Conservation (phyloP, 1,284 basidiomycete genomes). For the Tausonia pullulans region DNA sequence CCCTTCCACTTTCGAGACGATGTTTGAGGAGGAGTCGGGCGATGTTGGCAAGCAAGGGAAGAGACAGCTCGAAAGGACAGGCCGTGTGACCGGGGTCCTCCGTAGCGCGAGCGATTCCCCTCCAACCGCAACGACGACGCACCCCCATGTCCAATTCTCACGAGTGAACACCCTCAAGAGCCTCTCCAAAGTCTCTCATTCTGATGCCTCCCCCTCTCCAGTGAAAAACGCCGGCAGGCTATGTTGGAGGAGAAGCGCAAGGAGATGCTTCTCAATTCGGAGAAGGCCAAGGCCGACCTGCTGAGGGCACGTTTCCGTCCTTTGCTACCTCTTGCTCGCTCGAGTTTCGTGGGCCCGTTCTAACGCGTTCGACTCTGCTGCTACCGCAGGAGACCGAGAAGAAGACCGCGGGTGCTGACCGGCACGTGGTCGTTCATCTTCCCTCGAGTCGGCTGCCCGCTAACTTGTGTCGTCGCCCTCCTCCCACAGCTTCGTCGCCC, state of each 20-base stretch:
- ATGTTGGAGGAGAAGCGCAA: slow-evolving; percentile 65
- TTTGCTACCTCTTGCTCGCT: background rate
- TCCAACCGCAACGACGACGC: too few species aligned
- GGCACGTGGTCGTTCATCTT: slow-evolving; percentile 26
- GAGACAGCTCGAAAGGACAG: background rate
- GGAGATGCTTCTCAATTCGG: slow-evolving; percentile 71
- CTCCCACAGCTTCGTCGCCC: slow-evolving; percentile 56
- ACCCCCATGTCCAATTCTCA: too few species aligned
- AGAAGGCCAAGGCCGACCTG: slow-evolving; percentile 75
- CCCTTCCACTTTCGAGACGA: too few species aligned
- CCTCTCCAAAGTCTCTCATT: too few species aligned
- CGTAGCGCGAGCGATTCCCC: too few species aligned
- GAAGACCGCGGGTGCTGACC: slow-evolving; percentile 69
- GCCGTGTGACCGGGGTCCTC: too few species aligned
- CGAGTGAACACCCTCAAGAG: too few species aligned
- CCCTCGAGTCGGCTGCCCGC: too few species aligned
- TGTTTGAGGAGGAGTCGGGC: background rate
- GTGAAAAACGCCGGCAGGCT: slow-evolving; percentile 32
- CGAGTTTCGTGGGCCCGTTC: background rate
- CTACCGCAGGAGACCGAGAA: slow-evolving; percentile 37
- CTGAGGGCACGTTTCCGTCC: slow-evolving; percentile 33
- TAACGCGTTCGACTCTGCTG: background rate
- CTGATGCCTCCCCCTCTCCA: background rate
- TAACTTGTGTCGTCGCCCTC: too few species aligned
- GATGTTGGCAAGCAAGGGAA: background rate